Base-by-base conservation (phyloP, 805 yeast genomes). In the Zygoascus bituminiphila region DNA sequence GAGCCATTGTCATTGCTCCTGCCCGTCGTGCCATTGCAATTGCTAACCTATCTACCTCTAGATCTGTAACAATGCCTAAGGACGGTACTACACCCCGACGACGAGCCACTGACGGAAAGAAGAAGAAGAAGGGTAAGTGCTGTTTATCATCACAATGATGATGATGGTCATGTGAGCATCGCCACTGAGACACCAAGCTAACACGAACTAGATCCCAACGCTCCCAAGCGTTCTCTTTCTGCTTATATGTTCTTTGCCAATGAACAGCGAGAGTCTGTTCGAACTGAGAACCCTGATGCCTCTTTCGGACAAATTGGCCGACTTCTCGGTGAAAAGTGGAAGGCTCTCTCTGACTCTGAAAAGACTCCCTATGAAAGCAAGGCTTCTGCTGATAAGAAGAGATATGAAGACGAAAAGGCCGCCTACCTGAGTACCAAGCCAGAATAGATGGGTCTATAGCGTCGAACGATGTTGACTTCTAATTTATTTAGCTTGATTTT, bases 221-320 rank as follows among this genome's bases (percentile, higher is more conserved):
- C 98, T 57, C 98, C 98, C 70, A 93, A 93, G 87, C 87, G 98
- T 73, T 88, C 97, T 22, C 75, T 93, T 67, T 88, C 97, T 52
- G 96, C 98, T 44, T 93, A 91, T 82, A 89, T 93, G 98, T 91
- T 87, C 80, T 93, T 89, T 66, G 98, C 98, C 61, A 88, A 88
- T 68, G 97, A 88, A 65, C 85, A 86, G 78, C 89, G 98, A 77
- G 97, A 91, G 71, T 79, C 81, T 56, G 96, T 93, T 59, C 82
- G 95, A 69, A 82, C 91, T 54, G 98, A 89, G 69, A 88, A 91
- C 78, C 97, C 98, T 62, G 96, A 95, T 67, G 85, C 89, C 60
- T 73, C 89, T 39, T 93, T 93, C 64, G 98, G 73, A 49, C 94
- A 88, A 73, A 91, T 93, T 57, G 98, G 98, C 66, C 88, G 84